Base-by-base conservation (phyloP, 331 rosid species). In the Stylosanthes scabra region DNA sequence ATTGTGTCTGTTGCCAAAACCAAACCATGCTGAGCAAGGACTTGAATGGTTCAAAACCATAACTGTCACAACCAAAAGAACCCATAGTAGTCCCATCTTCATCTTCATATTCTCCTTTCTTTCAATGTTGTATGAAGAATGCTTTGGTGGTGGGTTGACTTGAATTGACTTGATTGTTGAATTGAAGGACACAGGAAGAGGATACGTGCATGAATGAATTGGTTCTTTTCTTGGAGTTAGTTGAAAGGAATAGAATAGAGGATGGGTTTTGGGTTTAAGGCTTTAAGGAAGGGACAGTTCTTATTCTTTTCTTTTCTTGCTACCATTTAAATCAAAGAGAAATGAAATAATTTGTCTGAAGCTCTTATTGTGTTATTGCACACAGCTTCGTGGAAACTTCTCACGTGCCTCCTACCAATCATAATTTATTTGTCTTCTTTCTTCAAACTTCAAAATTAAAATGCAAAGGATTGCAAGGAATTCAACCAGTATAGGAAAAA, bases 21-120 rank as follows among this genome's bases (percentile, higher is more conserved):
- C 91, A 46, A 84, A 88, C 76, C 91, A 86, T 81, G 96, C 90
- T 49, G 94, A 88, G 25, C 90, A 86, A 66, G 52, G 11, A 66
- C 46, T 8, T 11, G 72, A 58, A 76, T 80, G 59, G 65, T 49
- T 58, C 80, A 83, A 70, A 74, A 81, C 50, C 83, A 77, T 52
- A 45, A 80, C 34, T 41, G 68, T 56, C 31, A 89, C 7, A 50
- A 75, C 55, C 67, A 81, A 16, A 68, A 80, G 25, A 28, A 60
- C 2, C 74, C 66, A 59, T 4, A 78, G 81, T 52, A 71, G 64
- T 68, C 72, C 70, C 70, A 50, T 29, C 59, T 74, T 62, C 83
- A 66, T 79, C 51, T 3, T 49, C 54, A 49, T 49, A 14, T 6
- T 71, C 49, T 16, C 20, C 13, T 59, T 3, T 3, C n/a, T 54